phyloP scores from a whole-genome alignment of 768 basidiomycete species.

The Asterophora parasitica region DNA sequence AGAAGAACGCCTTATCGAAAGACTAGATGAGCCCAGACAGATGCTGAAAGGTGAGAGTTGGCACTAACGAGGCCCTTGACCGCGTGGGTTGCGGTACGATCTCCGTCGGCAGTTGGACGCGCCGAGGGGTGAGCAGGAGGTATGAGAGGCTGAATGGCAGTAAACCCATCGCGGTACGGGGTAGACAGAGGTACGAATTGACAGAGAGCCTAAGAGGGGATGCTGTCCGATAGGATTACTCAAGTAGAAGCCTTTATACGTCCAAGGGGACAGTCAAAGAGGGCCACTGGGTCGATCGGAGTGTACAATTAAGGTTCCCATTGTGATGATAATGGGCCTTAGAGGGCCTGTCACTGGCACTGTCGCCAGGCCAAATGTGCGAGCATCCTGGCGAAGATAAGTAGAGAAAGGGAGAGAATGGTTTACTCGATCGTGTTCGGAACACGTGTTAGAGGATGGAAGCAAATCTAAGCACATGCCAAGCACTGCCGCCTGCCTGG shows the following conservation, averaged over 20 bases:
- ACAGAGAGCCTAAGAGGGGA: neutral
- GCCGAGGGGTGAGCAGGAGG: constrained; percentile 48
- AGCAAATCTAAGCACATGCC: no score
- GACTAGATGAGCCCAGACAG: neutral
- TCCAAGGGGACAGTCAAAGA: neutral
- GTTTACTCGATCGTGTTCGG: neutral
- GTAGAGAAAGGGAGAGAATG: no score
- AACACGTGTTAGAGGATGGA: neutral
- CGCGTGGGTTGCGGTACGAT: constrained; percentile 5
- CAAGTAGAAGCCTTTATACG: constrained; percentile 9
- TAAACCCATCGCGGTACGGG: constrained; percentile 15
- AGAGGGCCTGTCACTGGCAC: neutral
- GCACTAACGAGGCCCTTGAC: constrained; percentile 15
- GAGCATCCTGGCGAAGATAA: neutral
- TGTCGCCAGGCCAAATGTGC: neutral
- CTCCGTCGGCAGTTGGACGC: constrained; percentile 46
- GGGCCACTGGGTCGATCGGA: neutral
- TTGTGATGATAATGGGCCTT: neutral
- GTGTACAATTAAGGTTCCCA: constrained; percentile 3
- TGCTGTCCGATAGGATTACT: constrained; percentile 4
- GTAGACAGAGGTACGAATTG: neutral
- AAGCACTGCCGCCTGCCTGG: no score
- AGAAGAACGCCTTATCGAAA: constrained; percentile 8
- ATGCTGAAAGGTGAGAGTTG: neutral
- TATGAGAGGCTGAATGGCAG: constrained; percentile 47